phyloP scores from a whole-genome alignment of 345 rosid species.

The Populus alba region DNA sequence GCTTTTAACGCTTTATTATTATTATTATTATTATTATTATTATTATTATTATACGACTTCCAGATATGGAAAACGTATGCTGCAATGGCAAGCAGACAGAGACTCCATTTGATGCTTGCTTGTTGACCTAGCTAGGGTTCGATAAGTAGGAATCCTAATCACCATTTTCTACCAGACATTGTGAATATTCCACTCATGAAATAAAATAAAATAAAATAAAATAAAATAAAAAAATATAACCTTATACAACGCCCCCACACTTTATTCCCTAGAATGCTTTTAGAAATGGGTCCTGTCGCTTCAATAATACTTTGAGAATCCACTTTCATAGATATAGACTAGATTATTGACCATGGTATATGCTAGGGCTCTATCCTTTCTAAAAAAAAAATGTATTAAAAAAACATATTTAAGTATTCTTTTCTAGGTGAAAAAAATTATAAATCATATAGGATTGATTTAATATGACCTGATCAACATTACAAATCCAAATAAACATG shows the following conservation, averaged over 20 bases:
- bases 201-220: not conserved
- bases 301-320: slow-evolving; percentile 22
- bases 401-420: too few species aligned
- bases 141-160: slow-evolving; percentile 17
- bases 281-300: not conserved
- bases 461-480: too few species aligned
- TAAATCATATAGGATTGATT: too few species aligned
- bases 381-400: too few species aligned
- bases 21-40: too few species aligned
- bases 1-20: too few species aligned
- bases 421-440: too few species aligned
- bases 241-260: not conserved
- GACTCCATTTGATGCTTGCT: not conserved
- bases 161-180: slow-evolving; percentile 1
- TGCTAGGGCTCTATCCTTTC: too few species aligned
- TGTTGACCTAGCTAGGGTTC: slow-evolving; percentile 7
- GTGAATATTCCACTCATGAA: slow-evolving; percentile 3
- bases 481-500: too few species aligned
- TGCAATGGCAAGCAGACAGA: not conserved
- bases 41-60: too few species aligned
- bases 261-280: slow-evolving; percentile 13
- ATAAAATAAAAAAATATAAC: not conserved
- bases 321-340: not conserved
- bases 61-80: not conserved
- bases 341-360: too few species aligned